Base-by-base conservation (phyloP, 345 rosid genomes). In the Erodium maritimum region DNA sequence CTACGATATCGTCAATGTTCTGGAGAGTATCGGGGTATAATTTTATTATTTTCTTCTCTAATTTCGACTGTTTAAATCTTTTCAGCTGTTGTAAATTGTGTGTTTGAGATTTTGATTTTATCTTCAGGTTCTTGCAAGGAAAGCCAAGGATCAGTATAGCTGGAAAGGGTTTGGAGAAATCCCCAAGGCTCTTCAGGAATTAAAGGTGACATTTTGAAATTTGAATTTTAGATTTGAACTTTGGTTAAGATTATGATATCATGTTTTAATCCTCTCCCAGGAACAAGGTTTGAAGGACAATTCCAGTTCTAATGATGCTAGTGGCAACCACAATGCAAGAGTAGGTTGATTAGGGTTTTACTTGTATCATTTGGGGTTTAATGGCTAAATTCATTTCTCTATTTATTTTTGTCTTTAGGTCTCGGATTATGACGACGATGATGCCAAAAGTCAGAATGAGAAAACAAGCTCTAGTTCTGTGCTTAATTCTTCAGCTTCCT, bases 11-110 rank as follows among this genome's bases (percentile, higher is more conserved):
- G 97, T 90, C 54, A 90, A 90, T 51, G 85, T 90, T 21, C 60
- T 90, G 54, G 97, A 90, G 76, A 87, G 95, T 64, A 82, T 90
- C 51, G 95, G 95, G 58, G 97, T 90, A 76, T 84, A 56, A 75
- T 64, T 42, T 50, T 22, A 48, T 52, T 37, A 37, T 34, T 11
- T 0, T n/a, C 17, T 20, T 12, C 33, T 25, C 33, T n/a, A n/a
- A n/a, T n/a, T n/a, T n/a, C n/a, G n/a, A n/a, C n/a, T n/a, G 33
- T 25, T 25, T 25, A 25, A 2, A 7, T 2, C 3, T 25, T 25
- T 17, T 6, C 17, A 25, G 1, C 17, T 46, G 16, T 19, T 48
- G 54, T 23, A n/a, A n/a, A n/a, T 7, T 1, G 3, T 22, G n/a
- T n/a, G n/a, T n/a, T n/a, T n/a, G n/a, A n/a, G 1, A 7, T 3